Percentiles rank a stretch among this genome's conserved stretches.
Evolutionary conservation across 805 yeast genomes (phyloP).

Genomic region (Cyberlindnera meyerae): DNA sequence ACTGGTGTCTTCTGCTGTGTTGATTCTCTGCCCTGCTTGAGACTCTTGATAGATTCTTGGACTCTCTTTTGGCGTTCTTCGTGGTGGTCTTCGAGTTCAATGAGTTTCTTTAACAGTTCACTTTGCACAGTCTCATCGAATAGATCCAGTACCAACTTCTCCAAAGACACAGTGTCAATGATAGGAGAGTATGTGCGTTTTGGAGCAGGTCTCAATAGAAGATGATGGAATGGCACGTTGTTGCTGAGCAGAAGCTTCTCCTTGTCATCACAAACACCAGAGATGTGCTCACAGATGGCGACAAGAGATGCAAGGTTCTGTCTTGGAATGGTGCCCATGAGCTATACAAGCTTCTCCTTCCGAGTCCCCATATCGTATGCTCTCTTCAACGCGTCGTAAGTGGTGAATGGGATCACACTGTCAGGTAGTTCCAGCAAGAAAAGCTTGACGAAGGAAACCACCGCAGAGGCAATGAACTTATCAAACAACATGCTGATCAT

Average conservation of each 20-base stretch:
- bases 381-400: constrained; percentile 23
- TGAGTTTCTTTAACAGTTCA: constrained; percentile 11
- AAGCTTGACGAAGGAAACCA: constrained; percentile 42
- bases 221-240: constrained; percentile 24
- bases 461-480: constrained; percentile 10
- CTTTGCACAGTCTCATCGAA: constrained; percentile 9
- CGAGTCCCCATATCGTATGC: constrained; percentile 10
- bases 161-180: constrained; percentile 9
- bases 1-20: constrained; percentile 7
- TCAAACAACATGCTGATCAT: constrained; percentile 13
- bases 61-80: constrained; percentile 16
- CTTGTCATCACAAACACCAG: constrained; percentile 3
- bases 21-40: constrained; percentile 10
- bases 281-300: constrained; percentile 18
- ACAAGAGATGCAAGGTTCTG: constrained; percentile 26
- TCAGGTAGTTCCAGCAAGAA: constrained; percentile 60
- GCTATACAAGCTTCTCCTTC: constrained; percentile 5
- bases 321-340: constrained; percentile 26
- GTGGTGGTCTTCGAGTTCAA: constrained; percentile 15
- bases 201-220: constrained; percentile 23
- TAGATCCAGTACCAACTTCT: constrained; percentile 13
- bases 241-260: constrained; percentile 6
- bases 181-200: constrained; percentile 8
- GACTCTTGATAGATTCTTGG: constrained; percentile 11
- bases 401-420: constrained; percentile 41